Conservation (phyloP, 2,329 filamentous ascomycete genomes). For the Diaporthe amygdali region DNA sequence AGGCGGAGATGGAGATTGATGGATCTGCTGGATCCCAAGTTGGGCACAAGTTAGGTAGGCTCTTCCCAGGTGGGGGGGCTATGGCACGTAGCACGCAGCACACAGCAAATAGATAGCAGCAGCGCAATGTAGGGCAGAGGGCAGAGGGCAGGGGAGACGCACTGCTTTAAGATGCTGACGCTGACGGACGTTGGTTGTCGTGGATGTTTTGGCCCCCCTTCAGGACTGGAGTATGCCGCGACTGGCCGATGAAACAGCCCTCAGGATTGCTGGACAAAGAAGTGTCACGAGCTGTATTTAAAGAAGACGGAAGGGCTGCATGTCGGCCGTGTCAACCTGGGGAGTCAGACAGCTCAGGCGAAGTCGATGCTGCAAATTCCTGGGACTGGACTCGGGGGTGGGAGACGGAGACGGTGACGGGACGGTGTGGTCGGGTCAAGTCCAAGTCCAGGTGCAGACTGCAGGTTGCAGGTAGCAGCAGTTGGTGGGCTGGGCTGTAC, state of each 20-base stretch:
- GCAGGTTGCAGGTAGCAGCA: not conserved
- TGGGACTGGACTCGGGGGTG: too few species aligned
- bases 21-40: constrained; percentile 11
- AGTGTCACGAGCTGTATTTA: not conserved
- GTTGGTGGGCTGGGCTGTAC: not conserved
- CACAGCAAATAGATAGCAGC: not conserved
- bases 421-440: not conserved
- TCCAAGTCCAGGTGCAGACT: not conserved
- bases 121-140: not conserved
- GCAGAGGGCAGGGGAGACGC: not conserved
- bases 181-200: not conserved
- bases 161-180: not conserved
- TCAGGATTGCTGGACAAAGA: constrained; percentile 3
- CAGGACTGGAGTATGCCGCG: not conserved
- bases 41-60: constrained; percentile 5
- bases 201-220: not conserved
- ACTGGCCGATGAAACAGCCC: constrained; percentile 12
- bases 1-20: constrained; percentile 13
- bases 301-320: not conserved
- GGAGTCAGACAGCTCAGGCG: not conserved
- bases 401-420: not conserved
- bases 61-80: not conserved
- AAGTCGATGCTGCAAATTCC: not conserved
- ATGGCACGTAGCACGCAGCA: not conserved
- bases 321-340: constrained; percentile 4